These are phyloP conservation scores for Mycena haematopus DNA, from an alignment of 768 basidiomycete species.

Conservation along the genomic window DNA sequence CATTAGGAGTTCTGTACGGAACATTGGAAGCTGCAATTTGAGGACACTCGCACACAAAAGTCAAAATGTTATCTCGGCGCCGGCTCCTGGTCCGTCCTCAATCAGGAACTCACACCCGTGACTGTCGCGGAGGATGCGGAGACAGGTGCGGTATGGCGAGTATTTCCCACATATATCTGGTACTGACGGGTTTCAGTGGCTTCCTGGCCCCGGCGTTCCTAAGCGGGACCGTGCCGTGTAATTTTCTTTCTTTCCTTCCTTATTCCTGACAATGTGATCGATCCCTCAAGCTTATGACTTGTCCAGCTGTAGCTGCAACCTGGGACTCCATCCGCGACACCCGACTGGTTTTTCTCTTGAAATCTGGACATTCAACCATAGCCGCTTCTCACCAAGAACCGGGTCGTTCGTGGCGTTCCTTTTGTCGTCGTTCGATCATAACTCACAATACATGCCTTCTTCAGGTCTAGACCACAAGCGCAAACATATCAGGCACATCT, in stretches of 20 bases:
- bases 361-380: background rate
- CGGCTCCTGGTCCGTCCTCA: background rate
- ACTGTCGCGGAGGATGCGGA: too few species aligned
- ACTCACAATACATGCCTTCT: background rate
- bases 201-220: too few species aligned
- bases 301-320: background rate
- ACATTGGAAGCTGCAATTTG: background rate
- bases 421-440: background rate
- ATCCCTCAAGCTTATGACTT: background rate
- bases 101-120: background rate
- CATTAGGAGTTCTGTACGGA: too few species aligned
- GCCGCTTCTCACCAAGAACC: too few species aligned
- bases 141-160: background rate
- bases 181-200: background rate
- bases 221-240: too few species aligned
- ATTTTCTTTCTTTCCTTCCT: too few species aligned
- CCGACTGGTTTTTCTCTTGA: background rate
- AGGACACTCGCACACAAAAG: background rate
- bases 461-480: background rate
- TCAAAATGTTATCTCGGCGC: constrained; percentile 4
- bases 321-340: background rate
- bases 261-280: background rate
- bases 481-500: background rate
- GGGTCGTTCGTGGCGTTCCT: background rate
- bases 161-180: background rate